Percentiles rank a stretch among this genome's conserved stretches.
phyloP scores from a whole-genome alignment of 148 eudicot genomes.

The Euryodendron excelsum region DNA sequence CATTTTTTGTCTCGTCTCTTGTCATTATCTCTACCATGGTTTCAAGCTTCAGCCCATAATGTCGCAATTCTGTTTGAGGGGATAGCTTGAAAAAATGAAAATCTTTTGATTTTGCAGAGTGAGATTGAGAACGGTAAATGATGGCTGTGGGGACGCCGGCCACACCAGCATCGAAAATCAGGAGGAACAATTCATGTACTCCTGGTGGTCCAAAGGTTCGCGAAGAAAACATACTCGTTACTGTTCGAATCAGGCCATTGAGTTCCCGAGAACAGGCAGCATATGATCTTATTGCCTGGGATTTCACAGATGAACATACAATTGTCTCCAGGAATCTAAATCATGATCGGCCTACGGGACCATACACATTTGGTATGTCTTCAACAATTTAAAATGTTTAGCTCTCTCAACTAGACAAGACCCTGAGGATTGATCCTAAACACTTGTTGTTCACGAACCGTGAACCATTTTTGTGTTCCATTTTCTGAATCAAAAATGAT shows the following conservation, averaged over 20 bases:
- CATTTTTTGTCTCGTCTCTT: neutral
- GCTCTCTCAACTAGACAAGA: neutral
- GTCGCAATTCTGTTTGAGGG: neutral
- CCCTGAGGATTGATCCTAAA: neutral
- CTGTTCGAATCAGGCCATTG: conserved; percentile 86
- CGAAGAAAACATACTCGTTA: conserved; percentile 89
- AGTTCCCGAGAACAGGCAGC: conserved; percentile 73
- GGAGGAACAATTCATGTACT: conserved; percentile 48
- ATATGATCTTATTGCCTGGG: conserved; percentile 95
- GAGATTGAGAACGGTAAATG: conserved; percentile 1
- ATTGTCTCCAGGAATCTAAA: conserved; percentile 63
- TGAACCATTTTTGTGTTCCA: neutral
- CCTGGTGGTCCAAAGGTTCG: conserved; percentile 60
- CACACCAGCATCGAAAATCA: conserved; percentile 74
- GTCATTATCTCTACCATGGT: neutral
- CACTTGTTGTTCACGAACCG: neutral
- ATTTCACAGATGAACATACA: conserved; percentile 62
- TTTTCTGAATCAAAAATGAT: neutral
- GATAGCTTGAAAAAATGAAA: neutral
- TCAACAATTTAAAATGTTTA: neutral
- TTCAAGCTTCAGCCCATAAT: neutral
- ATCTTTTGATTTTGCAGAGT: conserved; percentile 1
- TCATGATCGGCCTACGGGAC: conserved; percentile 57
- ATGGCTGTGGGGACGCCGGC: conserved; percentile 42
- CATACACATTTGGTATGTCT: conserved; percentile 69